Percentiles rank a stretch among this genome's conserved stretches.
Evolutionary conservation across 352 stramenopile genomes (phyloP).

Genomic region (Phytopythium kandeliae): DNA sequence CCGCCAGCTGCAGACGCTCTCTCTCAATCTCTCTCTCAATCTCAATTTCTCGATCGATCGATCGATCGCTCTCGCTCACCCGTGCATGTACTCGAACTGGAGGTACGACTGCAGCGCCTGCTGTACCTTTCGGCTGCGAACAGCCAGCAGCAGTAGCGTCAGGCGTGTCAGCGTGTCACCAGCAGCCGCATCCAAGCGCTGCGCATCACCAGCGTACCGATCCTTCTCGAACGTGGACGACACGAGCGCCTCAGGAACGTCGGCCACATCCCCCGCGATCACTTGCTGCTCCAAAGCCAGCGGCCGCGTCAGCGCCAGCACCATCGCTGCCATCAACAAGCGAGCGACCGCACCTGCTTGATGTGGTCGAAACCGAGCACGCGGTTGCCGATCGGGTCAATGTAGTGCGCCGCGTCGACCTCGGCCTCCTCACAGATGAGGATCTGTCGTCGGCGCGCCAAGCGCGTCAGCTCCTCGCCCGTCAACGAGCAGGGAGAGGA

Average conservation of each 20-base stretch:
- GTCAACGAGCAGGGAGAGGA: background rate
- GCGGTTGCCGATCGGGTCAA: constrained; percentile 70
- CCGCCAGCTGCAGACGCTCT: too few relatives aligned
- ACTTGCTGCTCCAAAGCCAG: constrained; percentile 21
- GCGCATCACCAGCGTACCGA: constrained; percentile 28
- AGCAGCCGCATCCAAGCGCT: background rate
- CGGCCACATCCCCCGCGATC: constrained; percentile 39
- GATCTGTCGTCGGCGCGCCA: constrained; percentile 29
- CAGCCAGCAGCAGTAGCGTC: background rate
- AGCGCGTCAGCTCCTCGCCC: too few relatives aligned
- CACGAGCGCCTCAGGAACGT: constrained; percentile 32
- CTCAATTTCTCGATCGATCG: too few relatives aligned
- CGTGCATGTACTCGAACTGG: constrained; percentile 82
- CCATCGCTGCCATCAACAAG: constrained; percentile 11
- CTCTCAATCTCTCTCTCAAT: too few relatives aligned
- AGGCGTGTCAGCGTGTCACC: too few relatives aligned
- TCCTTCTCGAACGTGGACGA: constrained; percentile 57
- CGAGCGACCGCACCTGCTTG: constrained; percentile 20
- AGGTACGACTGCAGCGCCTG: constrained; percentile 76
- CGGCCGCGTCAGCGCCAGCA: too few relatives aligned
- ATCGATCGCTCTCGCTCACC: constrained; percentile 16
- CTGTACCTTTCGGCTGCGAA: constrained; percentile 37
- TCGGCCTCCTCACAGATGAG: constrained; percentile 78
- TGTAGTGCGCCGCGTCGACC: constrained; percentile 79
- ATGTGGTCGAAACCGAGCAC: constrained; percentile 87